Evolutionary conservation across 2,329 filamentous ascomycete species (phyloP).

Genomic region (Epicoccum nigrum): DNA sequence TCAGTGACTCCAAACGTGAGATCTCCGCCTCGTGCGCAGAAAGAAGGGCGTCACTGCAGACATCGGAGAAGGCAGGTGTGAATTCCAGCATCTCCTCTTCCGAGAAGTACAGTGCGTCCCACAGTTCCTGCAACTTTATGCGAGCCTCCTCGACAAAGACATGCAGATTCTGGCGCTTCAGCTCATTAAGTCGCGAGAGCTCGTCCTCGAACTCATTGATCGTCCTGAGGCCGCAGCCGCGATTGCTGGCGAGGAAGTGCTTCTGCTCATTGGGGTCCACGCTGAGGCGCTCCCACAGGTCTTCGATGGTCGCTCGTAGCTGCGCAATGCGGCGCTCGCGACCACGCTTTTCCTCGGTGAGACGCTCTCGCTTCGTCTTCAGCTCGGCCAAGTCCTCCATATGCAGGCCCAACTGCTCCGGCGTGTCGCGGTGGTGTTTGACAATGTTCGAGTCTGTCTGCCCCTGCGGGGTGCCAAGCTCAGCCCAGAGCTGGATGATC

Average conservation of each 20-base stretch:
- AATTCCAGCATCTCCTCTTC: conserved; percentile 99
- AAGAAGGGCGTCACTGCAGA: conserved; percentile 93
- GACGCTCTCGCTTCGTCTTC: conserved; percentile 75
- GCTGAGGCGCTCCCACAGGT: conserved; percentile 85
- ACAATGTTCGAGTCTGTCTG: conserved; percentile 89
- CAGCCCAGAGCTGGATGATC: conserved; percentile 93
- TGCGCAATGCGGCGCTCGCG: conserved; percentile 81
- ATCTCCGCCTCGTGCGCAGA: conserved; percentile 96
- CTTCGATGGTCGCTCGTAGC: conserved; percentile 77
- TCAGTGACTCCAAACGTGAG: conserved; percentile 76
- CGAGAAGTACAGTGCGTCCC: conserved; percentile 92
- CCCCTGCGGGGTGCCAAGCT: conserved; percentile 90
- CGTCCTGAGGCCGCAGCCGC: conserved; percentile 86
- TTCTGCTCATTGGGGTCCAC: conserved; percentile 84
- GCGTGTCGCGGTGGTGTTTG: conserved; percentile 85
- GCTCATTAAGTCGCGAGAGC: conserved; percentile 80
- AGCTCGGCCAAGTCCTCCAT: conserved; percentile 81
- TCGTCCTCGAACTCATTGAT: conserved; percentile 98
- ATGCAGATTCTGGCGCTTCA: conserved; percentile 94
- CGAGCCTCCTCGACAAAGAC: conserved; percentile 95
- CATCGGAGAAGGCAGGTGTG: conserved; percentile 93
- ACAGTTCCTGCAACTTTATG: conserved; percentile 88
- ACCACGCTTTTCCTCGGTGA: conserved; percentile 85
- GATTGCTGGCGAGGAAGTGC: conserved; percentile 82
- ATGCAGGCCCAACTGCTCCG: conserved; percentile 92